Base-by-base conservation (phyloP, 371 early-diverging fungal species). In the Syncephalastrum monosporum region DNA sequence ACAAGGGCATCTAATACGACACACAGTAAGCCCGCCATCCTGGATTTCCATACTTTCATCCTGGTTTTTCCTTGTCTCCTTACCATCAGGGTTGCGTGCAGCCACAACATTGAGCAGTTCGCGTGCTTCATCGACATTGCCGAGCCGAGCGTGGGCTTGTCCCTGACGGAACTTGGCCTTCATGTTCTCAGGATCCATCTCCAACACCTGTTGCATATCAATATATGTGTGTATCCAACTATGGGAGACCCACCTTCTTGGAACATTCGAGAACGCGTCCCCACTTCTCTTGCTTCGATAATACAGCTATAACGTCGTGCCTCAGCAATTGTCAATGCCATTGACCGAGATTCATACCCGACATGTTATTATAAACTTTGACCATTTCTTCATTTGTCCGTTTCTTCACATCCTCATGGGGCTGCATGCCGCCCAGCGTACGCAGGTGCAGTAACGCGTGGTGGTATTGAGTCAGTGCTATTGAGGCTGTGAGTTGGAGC, bases 351-450 rank as follows among this genome's bases (percentile, higher is more conserved):
- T 33, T n/a, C 41, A 42, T 53, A 67, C 68, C 59, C 33, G 64
- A 56, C 74, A 77, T 74, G 56, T 77, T 77, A 53, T 77, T 77
- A 52, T 77, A 77, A 42, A 77, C 63, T 69, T 61, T 65, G 23
- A 77, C 66, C 3, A 73, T 58, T 48, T 77, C 72, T n/a, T 64
- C 64, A 13, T 69, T 49, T 1, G 68, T 54, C 2, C 45, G 29
- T 2, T 51, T 27, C 19, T 73, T 69, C 17, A 60, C 67, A 42
- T 63, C 53, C 0, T 61, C 55, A 21, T 63, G 58, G 3, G 58
- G 45, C 12, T 71, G 52, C 42, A 56, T 49, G 1, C 74, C 77
- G 13, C 74, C 74, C 4, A 77, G 66, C 3, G 71, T 67, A 19
- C 71, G 71, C 17, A 77, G 56, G 53, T 77, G 61, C 16, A 77